phyloP scores from a whole-genome alignment of 2,329 filamentous ascomycete species.

The Aspergillus alliaceus region DNA sequence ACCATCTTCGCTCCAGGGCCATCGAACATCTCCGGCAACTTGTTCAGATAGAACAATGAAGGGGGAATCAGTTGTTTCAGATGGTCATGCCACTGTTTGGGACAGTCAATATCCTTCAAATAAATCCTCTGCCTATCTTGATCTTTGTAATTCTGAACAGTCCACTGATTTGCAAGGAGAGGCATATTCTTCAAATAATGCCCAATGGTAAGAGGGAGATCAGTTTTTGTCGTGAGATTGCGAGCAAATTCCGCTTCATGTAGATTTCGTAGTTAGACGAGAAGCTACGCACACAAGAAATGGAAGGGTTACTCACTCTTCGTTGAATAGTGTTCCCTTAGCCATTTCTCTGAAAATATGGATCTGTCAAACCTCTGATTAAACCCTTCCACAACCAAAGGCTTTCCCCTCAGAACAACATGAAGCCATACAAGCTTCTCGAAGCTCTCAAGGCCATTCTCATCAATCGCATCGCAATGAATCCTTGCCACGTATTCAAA shows the following conservation, averaged over 20 bases:
- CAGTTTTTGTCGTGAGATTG: conserved; percentile 70
- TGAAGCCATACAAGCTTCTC: conserved; percentile 82
- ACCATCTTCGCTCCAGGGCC: conserved; percentile 54
- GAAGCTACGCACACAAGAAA: neutral
- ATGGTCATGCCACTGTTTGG: conserved; percentile 78
- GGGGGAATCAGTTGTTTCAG: conserved; percentile 76
- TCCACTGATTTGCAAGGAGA: conserved; percentile 80
- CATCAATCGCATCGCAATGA: conserved; percentile 72
- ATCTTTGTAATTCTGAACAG: conserved; percentile 71
- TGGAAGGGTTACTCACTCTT: conserved; percentile 60
- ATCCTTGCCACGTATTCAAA: conserved; percentile 86
- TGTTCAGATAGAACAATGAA: conserved; percentile 86
- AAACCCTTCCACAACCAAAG: conserved; percentile 89
- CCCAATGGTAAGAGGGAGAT: conserved; percentile 80
- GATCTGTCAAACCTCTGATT: conserved; percentile 70
- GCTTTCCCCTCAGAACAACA: conserved; percentile 81
- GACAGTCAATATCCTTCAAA: conserved; percentile 95
- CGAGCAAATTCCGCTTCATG: conserved; percentile 75
- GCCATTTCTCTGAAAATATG: conserved; percentile 79
- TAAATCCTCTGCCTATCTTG: conserved; percentile 83
- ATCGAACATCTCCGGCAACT: conserved; percentile 62
- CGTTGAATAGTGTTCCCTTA: conserved; percentile 73
- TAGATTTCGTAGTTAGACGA: conserved; percentile 15
- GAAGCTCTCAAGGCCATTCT: conserved; percentile 74
- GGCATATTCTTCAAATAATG: conserved; percentile 90